These are phyloP conservation scores for Cylindrodendrum hubeiense DNA, from an alignment of 2,329 filamentous ascomycete species.

Conservation along the genomic window DNA sequence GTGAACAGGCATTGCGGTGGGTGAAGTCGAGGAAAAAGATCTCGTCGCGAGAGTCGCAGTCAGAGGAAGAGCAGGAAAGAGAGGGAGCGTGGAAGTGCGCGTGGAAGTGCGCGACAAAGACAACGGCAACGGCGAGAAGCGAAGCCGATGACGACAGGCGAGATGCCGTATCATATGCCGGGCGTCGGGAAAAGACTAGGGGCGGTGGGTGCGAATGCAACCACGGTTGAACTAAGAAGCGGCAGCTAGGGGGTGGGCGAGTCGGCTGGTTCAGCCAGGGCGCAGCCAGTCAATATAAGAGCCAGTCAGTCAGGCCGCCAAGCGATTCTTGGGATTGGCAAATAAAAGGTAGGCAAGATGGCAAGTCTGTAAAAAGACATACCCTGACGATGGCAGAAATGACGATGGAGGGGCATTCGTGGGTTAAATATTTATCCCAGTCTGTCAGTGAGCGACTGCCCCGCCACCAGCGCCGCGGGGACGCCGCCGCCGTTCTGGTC, in stretches of 20 bases:
- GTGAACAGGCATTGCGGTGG: conserved; percentile 76
- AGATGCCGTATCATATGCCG: conserved; percentile 29
- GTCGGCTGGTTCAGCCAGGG: background rate
- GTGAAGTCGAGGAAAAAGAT: conserved; percentile 25
- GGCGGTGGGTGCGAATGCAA: background rate
- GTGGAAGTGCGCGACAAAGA: background rate
- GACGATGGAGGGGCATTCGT: conserved; percentile 28
- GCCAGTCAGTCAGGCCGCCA: background rate
- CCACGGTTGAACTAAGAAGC: conserved; percentile 12
- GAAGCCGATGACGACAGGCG: conserved; percentile 23
- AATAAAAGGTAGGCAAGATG: background rate
- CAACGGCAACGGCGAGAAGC: background rate
- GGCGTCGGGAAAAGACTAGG: conserved; percentile 3
- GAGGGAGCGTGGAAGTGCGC: background rate
- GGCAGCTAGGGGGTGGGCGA: conserved; percentile 10
- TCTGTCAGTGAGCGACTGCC: conserved; percentile 3
- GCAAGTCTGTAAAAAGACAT: conserved; percentile 12
- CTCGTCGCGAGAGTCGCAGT: conserved; percentile 11
- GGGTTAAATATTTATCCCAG: conserved; percentile 46
- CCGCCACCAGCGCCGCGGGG: conserved; percentile 10
- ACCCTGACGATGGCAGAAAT: conserved; percentile 7
- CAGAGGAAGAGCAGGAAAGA: background rate
- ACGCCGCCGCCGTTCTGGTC: conserved; percentile 8
- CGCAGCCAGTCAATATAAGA: background rate
- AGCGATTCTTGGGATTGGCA: background rate